Conservation (phyloP, 768 basidiomycete species). For the Tephrocybe sp. region DNA sequence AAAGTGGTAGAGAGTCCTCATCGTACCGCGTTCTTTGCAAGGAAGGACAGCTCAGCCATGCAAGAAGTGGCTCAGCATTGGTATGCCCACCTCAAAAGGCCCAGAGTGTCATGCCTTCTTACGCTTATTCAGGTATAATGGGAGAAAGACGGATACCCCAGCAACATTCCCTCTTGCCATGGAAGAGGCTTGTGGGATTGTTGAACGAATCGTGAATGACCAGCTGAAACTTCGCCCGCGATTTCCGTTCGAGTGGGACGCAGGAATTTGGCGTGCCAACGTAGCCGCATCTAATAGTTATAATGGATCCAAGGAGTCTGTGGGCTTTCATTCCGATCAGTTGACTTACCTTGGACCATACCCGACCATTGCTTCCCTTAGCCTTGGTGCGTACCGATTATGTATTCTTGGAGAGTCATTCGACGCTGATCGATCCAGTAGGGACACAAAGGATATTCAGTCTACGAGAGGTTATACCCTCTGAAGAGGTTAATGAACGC, state of each 20-base stretch:
- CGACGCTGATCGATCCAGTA: constrained; percentile 20
- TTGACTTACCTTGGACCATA: constrained; percentile 81
- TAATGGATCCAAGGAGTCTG: constrained; percentile 76
- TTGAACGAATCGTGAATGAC: constrained; percentile 70
- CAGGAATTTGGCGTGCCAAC: constrained; percentile 67
- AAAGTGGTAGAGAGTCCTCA: constrained; percentile 82
- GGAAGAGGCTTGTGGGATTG: constrained; percentile 75
- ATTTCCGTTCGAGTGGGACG: constrained; percentile 66
- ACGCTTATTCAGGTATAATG: constrained; percentile 68
- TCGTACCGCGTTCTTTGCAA: constrained; percentile 74
- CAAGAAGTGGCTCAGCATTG: constrained; percentile 76
- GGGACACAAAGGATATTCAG: constrained; percentile 72
- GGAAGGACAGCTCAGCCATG: constrained; percentile 56
- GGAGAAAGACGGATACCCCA: constrained; percentile 58
- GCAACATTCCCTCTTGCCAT: constrained; percentile 59
- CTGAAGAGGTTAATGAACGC: constrained; percentile 54
- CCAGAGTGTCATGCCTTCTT: not conserved
- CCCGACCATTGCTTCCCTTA: constrained; percentile 83
- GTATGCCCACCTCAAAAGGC: constrained; percentile 34
- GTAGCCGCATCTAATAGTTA: constrained; percentile 88
- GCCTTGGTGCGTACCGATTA: constrained; percentile 53
- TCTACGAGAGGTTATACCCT: constrained; percentile 74
- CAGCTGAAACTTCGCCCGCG: constrained; percentile 64
- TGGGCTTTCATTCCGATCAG: constrained; percentile 82
- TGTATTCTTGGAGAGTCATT: too few species aligned